These are phyloP conservation scores for Chloridella minuta DNA, from an alignment of 352 stramenopile species.

Conservation along the genomic window DNA sequence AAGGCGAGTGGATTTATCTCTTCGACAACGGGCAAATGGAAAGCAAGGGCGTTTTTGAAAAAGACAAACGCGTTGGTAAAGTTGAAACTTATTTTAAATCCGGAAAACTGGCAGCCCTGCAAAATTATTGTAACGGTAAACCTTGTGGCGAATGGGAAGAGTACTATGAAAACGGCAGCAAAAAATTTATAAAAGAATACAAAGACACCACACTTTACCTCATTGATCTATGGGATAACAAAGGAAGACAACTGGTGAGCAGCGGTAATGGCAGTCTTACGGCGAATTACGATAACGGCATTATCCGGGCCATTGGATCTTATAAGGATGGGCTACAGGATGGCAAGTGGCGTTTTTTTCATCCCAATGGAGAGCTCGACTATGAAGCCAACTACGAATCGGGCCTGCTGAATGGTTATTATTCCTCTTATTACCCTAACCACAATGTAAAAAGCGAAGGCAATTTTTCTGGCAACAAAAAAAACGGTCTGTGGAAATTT, in stretches of 20 bases:
- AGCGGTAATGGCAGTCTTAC: neutral
- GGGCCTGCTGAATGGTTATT: neutral
- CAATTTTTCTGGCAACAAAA: neutral
- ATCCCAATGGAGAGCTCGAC: neutral
- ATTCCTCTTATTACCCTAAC: neutral
- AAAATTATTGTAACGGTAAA: neutral
- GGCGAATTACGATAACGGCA: neutral
- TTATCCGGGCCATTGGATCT: neutral
- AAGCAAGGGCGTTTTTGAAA: neutral
- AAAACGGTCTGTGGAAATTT: neutral
- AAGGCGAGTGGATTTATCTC: neutral
- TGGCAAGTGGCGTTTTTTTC: neutral
- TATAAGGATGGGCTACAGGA: neutral
- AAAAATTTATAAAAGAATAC: constrained; percentile 1
- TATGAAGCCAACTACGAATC: neutral
- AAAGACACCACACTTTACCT: neutral
- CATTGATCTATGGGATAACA: neutral
- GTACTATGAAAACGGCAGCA: neutral
- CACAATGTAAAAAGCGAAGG: neutral
- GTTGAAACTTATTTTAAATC: neutral
- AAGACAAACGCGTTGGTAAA: neutral
- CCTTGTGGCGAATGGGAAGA: neutral
- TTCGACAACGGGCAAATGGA: neutral
- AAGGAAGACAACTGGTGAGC: neutral
- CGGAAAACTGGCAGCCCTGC: neutral